Percentiles rank a stretch among this genome's conserved stretches.
Conservation (phyloP, 768 basidiomycete species). For the Suillus discolor region DNA sequence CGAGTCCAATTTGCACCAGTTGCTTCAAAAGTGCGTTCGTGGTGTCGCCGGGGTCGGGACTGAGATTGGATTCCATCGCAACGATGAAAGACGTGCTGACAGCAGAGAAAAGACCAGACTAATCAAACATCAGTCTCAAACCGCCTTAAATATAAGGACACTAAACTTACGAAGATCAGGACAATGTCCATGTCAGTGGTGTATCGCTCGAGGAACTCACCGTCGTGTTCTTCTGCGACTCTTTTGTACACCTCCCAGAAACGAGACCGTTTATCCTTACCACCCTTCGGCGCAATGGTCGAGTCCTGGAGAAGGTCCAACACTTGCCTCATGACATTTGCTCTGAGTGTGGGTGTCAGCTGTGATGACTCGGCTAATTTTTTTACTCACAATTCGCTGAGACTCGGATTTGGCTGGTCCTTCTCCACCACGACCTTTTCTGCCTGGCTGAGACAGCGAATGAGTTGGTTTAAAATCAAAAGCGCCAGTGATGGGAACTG, state of each 20-base stretch:
- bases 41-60: constrained; percentile 13
- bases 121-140: neutral
- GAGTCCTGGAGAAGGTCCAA: neutral
- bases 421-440: neutral
- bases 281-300: neutral
- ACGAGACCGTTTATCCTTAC: neutral
- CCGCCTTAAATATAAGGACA: neutral
- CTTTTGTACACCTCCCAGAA: constrained; percentile 18
- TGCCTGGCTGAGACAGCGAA: neutral
- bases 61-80: constrained; percentile 11
- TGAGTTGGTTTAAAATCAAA: neutral
- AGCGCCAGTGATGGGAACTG: neutral
- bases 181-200: constrained; percentile 25
- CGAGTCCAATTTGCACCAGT: constrained; percentile 9
- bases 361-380: neutral
- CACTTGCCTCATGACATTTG: neutral
- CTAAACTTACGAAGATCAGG: constrained; percentile 23
- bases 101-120: constrained; percentile 20
- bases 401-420: neutral
- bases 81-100: constrained; percentile 17
- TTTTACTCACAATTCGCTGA: neutral
- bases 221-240: constrained; percentile 19
- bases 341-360: neutral
- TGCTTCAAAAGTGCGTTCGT: constrained; percentile 16
- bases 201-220: constrained; percentile 19